Evolutionary conservation across 495 filamentous ascomycete species (phyloP), one percentile per base, ranked within the genome.

Genomic region (Aspergillus homomorphus): DNA sequence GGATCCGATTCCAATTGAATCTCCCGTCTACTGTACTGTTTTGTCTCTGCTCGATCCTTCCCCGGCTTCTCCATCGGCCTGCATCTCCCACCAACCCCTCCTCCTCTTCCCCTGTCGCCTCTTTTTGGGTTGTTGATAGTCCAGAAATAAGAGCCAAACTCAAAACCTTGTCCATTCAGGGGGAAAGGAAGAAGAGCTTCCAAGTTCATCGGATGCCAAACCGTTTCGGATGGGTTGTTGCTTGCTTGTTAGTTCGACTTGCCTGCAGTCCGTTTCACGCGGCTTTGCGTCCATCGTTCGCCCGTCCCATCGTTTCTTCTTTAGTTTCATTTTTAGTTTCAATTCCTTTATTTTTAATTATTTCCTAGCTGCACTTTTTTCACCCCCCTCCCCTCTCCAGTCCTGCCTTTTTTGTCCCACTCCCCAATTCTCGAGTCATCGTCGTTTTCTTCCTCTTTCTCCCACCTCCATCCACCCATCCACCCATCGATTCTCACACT

Each of bases 311-410:
- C 26, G 26, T 28, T 28, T 28, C 33, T 38, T 7, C 33, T 38
- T 38, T 38, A 38, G 33, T 38, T 38, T 38, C 33, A 38, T 38
- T 38, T 38, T 38, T 38, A 38, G 33, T 38, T 38, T 38, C 33
- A 38, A 30, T 30, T 30, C 4, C 10, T 30, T 38, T 38, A 38
- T 38, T 38, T 38, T 38, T 14, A 28, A 38, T n/a, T 38, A 38
- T 12, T 38, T 38, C 15, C 33, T 38, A 12, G 7, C 33, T 53
- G 52, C 46, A 23, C n/a, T n/a, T 55, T 56, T 45, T 28, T 55
- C 58, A 53, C 53, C 61, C 58, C 45, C 38, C n/a, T 55, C 12
- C 22, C 30, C 30, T 57, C 61, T 62, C 56, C 28, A 53, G 42
- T 54, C 23, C 5, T 57, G 30, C 56, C 45, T 59, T 50, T 48